A percentile compares a stretch with the other conserved stretches of the same genome.
phyloP scores from a whole-genome alignment of 257 asterid species.

The Handroanthus guayacan region DNA sequence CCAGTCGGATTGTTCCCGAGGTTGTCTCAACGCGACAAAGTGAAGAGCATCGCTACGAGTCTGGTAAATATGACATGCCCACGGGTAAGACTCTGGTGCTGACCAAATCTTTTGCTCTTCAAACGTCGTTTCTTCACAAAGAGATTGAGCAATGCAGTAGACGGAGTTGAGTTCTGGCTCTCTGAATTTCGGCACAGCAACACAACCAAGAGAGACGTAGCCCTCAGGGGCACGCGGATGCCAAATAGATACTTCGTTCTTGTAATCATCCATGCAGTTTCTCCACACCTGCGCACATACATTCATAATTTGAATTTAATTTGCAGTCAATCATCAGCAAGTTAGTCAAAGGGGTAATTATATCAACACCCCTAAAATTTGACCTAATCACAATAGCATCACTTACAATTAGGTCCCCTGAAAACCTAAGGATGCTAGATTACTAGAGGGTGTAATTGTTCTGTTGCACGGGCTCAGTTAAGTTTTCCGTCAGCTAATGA shows the following conservation, averaged over 20 bases:
- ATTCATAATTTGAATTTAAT: too few species aligned
- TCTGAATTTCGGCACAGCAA: constrained; percentile 62
- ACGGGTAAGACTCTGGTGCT: constrained; percentile 88
- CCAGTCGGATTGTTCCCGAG: constrained; percentile 80
- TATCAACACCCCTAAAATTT: too few species aligned
- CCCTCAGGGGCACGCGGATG: constrained; percentile 96
- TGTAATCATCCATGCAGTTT: constrained; percentile 84
- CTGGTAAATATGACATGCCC: constrained; percentile 93
- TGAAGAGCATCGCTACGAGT: constrained; percentile 86
- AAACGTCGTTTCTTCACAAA: constrained; percentile 71
- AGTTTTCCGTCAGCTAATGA: too few species aligned
- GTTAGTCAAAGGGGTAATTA: too few species aligned
- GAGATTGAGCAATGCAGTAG: constrained; percentile 76
- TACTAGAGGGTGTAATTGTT: too few species aligned
- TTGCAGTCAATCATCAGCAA: too few species aligned
- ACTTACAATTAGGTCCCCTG: too few species aligned
- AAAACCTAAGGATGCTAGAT: too few species aligned
- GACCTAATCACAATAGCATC: too few species aligned
- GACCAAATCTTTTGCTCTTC: constrained; percentile 95
- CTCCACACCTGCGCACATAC: constrained; percentile 78
- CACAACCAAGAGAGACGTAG: constrained; percentile 80
- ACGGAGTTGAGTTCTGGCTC: constrained; percentile 78
- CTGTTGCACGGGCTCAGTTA: too few species aligned
- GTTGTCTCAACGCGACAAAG: constrained; percentile 87
- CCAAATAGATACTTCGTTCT: constrained; percentile 81